These are phyloP conservation scores for Pseudogymnoascus sp. DNA, from an alignment of 2,329 filamentous ascomycete species.

Conservation along the genomic window DNA sequence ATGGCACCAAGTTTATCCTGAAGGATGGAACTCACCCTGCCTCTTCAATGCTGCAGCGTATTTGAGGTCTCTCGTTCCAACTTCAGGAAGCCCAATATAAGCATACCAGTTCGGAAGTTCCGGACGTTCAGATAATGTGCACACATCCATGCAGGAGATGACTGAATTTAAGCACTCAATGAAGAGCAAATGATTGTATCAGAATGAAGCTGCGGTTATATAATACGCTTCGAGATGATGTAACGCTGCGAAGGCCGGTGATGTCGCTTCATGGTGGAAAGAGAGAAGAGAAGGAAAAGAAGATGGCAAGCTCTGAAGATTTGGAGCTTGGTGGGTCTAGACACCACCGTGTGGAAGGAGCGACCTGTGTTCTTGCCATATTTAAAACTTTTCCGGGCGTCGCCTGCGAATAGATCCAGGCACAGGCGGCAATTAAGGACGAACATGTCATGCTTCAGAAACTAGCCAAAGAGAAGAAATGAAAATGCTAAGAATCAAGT, in stretches of 20 bases:
- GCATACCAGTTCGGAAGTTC: too few species aligned
- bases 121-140: not conserved
- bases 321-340: not conserved
- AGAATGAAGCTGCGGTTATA: not conserved
- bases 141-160: not conserved
- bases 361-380: not conserved
- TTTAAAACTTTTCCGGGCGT: not conserved
- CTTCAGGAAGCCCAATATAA: not conserved
- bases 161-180: not conserved
- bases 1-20: not conserved
- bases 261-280: not conserved
- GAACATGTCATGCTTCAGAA: not conserved
- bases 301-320: not conserved
- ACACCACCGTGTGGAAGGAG: not conserved
- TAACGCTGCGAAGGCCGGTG: not conserved
- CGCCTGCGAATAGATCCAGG: not conserved
- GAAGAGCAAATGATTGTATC: not conserved
- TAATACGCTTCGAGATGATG: not conserved
- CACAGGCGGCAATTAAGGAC: not conserved
- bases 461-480: not conserved
- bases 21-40: not conserved
- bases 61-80: not conserved
- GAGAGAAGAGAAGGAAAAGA: not conserved
- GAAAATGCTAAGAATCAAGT: not conserved
- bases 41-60: not conserved